Base-by-base conservation (phyloP, 371 early-diverging fungal species). In the Conidiobolus incongruus region DNA sequence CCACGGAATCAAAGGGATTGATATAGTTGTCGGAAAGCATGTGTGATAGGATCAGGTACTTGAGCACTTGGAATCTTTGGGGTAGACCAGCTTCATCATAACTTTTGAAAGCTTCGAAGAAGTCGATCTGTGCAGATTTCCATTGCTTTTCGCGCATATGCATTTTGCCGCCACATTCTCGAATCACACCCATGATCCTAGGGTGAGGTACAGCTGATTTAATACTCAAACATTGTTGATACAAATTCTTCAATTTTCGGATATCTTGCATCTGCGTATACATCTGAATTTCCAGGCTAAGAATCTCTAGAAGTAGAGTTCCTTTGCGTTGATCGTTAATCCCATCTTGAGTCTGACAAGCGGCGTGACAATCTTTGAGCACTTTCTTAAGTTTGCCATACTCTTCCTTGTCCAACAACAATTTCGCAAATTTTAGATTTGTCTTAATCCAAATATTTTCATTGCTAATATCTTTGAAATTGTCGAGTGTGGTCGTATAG, bases 111-210 rank as follows among this genome's bases (percentile, higher is more conserved):
- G 93, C 81, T 47, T 92, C 92, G 53, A 90, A 95, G 53, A 95
- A 91, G 48, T 89, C 88, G 0, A 78, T 68, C 52, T 88, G 83
- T 0, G 95, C 93, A 49, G 71, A 65, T 31, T 80, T 77, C 93
- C 93, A 95, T 52, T 86, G 59, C 74, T 77, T 75, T 60, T 91
- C 92, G 38, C 68, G 61, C 92, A 94, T 91, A 56, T 87, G 82
- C 89, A 95, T 90, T 56, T 92, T 95, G 26, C 93, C 95, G 35
- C 93, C 95, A 52, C 90, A 90, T 61, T 92, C 93, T 39, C 86
- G 76, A 50, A 95, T 90, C 22, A 90, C 78, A 26, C 89, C 94
- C 88, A 90, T 88, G 57, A 90, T 86, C 16, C 87, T 68, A 26
- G 93, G 93, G 53, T 90, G 92, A 2, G 95, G 88, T 24, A 92